Conservation (phyloP, 2,329 filamentous ascomycete genomes). For the Colletotrichum gigasporum region DNA sequence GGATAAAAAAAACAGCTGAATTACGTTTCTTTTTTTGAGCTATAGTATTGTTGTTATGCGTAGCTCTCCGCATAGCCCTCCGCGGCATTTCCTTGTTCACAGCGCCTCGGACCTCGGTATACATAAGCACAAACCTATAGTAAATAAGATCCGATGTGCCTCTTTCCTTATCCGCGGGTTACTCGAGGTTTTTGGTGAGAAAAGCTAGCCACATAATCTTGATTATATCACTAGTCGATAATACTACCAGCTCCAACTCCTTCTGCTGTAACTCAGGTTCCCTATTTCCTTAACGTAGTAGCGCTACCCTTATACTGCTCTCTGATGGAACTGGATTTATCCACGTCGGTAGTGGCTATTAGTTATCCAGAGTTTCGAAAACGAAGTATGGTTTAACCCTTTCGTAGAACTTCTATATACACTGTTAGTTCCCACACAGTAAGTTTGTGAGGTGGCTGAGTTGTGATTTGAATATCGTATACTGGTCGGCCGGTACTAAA, state of each 20-base stretch:
- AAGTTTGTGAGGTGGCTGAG: background rate
- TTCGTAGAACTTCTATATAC: background rate
- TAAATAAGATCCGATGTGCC: background rate
- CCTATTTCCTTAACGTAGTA: background rate
- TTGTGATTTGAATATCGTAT: background rate
- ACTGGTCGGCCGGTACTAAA: background rate
- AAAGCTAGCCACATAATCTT: constrained; percentile 9
- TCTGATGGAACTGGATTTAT: background rate
- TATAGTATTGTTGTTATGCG: background rate
- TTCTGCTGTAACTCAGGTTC: background rate
- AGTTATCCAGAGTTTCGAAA: background rate
- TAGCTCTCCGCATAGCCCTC: background rate
- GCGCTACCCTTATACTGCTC: background rate
- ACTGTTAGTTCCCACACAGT: background rate
- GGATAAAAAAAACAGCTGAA: constrained; percentile 8
- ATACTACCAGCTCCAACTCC: background rate
- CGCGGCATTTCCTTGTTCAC: background rate
- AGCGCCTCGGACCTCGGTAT: background rate
- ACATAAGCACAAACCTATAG: background rate
- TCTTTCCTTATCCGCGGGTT: background rate
- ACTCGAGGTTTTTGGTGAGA: too few species aligned
- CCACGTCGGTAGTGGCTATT: background rate
- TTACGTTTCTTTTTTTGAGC: background rate
- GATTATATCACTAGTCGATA: background rate
- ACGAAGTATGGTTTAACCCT: background rate